Conservation (phyloP, 2,329 filamentous ascomycete species). For the Hypomyces perniciosus region DNA sequence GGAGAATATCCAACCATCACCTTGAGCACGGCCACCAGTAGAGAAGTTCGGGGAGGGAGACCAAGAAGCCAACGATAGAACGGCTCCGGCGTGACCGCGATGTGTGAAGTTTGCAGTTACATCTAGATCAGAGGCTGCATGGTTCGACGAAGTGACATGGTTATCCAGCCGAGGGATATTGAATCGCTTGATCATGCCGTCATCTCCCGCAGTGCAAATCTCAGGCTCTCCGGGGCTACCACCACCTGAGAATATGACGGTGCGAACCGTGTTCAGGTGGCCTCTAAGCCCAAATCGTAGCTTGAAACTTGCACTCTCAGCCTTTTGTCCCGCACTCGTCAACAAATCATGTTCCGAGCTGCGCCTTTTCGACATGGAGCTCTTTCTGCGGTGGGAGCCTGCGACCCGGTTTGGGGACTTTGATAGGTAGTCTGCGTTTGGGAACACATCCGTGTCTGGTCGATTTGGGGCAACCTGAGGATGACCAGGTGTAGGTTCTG, state of each 20-base stretch:
- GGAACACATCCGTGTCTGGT: slow-evolving; percentile 84
- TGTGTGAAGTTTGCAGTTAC: slow-evolving; percentile 94
- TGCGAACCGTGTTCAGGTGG: slow-evolving; percentile 88
- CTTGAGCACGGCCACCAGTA: slow-evolving; percentile 77
- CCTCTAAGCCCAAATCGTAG: slow-evolving; percentile 87
- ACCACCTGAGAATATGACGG: slow-evolving; percentile 93
- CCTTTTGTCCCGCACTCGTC: slow-evolving; percentile 47
- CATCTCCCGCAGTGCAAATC: slow-evolving; percentile 92
- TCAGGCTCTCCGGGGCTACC: slow-evolving; percentile 94
- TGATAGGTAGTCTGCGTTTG: slow-evolving; percentile 69
- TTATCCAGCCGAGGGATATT: slow-evolving; percentile 78
- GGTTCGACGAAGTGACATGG: slow-evolving; percentile 38
- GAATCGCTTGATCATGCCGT: slow-evolving; percentile 94
- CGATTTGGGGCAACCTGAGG: slow-evolving; percentile 50
- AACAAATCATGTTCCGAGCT: slow-evolving; percentile 62
- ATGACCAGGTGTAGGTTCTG: slow-evolving; percentile 46
- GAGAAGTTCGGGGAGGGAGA: slow-evolving; percentile 83
- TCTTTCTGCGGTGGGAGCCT: slow-evolving; percentile 70
- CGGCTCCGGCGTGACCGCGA: slow-evolving; percentile 83
- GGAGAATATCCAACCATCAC: slow-evolving; percentile 98
- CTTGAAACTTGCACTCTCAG: slow-evolving; percentile 77
- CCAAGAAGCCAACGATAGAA: slow-evolving; percentile 81
- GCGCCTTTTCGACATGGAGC: slow-evolving; percentile 66
- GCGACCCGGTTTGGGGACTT: slow-evolving; percentile 72
- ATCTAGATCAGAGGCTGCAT: slow-evolving; percentile 71